These are phyloP conservation scores for Phialophora expanda DNA, from an alignment of 2,329 filamentous ascomycete genomes.

Conservation along the genomic window DNA sequence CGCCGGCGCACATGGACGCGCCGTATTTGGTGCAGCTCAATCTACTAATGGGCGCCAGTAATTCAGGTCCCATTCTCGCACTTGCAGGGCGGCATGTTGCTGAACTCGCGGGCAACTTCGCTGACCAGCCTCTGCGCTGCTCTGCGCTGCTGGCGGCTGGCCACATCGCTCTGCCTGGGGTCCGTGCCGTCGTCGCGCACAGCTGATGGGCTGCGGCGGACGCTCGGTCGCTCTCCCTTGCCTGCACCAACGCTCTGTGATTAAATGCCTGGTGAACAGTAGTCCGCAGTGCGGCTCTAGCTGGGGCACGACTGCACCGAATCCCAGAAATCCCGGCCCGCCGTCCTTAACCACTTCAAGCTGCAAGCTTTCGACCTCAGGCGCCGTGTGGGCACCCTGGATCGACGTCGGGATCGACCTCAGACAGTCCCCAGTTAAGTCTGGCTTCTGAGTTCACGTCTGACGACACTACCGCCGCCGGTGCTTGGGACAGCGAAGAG, in stretches of 20 bases:
- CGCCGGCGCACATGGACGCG: slow-evolving; percentile 8
- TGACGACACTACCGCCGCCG: slow-evolving; percentile 31
- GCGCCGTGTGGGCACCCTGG: slow-evolving; percentile 23
- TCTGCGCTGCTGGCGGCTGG: slow-evolving; percentile 12
- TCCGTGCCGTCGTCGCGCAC: not conserved
- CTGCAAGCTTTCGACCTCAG: slow-evolving; percentile 4
- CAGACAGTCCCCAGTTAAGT: slow-evolving; percentile 22
- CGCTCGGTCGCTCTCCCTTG: not conserved
- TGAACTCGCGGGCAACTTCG: slow-evolving; percentile 3
- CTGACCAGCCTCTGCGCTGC: slow-evolving; percentile 3
- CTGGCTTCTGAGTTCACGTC: slow-evolving; percentile 20
- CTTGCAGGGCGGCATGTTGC: slow-evolving; percentile 16
- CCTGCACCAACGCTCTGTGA: not conserved
- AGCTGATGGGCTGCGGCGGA: not conserved
- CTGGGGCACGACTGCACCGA: slow-evolving; percentile 7
- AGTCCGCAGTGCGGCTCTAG: slow-evolving; percentile 9
- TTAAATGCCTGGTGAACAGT: not conserved
- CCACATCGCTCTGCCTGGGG: not conserved
- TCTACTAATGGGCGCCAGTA: slow-evolving; percentile 21
- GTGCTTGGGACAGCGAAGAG: slow-evolving; percentile 18
- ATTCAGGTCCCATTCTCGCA: slow-evolving; percentile 17
- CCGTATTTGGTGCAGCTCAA: slow-evolving; percentile 23
- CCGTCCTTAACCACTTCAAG: slow-evolving; percentile 6
- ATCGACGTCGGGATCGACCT: slow-evolving; percentile 33
- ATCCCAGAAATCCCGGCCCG: slow-evolving; percentile 16